Percentiles rank a stretch among this genome's conserved stretches.
Conservation (phyloP, 306 rosid species). For the Dryas octopetala region DNA sequence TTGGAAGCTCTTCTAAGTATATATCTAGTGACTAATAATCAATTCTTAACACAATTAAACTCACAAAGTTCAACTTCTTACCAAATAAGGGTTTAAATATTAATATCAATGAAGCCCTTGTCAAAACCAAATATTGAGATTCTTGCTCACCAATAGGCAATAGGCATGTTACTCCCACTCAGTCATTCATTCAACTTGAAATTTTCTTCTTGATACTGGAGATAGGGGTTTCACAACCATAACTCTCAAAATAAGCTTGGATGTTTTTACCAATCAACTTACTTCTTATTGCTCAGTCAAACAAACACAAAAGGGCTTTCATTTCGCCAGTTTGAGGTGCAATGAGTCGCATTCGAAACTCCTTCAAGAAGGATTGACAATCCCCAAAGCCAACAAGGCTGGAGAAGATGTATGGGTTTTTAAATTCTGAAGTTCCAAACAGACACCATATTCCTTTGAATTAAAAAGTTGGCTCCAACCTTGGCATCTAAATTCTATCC, state of each 20-base stretch:
- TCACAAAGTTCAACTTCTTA: too few relatives aligned
- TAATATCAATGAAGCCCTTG: too few relatives aligned
- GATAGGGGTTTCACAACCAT: too few relatives aligned
- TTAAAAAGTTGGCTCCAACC: neutral
- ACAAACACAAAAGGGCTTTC: neutral
- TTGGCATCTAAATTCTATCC: neutral
- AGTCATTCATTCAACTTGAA: neutral
- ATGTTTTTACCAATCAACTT: too few relatives aligned
- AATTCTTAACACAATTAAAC: too few relatives aligned
- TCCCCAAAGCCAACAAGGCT: neutral
- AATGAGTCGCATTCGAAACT: neutral
- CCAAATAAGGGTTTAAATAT: too few relatives aligned
- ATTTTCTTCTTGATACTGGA: too few relatives aligned
- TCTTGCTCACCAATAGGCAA: too few relatives aligned
- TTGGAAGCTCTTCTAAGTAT: neutral
- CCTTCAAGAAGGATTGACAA: neutral
- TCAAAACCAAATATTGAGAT: too few relatives aligned
- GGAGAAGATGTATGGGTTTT: neutral
- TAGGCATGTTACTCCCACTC: neutral
- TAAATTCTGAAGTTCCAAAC: neutral
- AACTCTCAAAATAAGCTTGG: too few relatives aligned
- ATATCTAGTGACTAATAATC: too few relatives aligned
- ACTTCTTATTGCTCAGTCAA: too few relatives aligned
- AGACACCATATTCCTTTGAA: neutral
- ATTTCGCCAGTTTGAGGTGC: neutral